These are phyloP conservation scores for Corylus heterophylla DNA, from an alignment of 306 rosid genomes.

Conservation along the genomic window DNA sequence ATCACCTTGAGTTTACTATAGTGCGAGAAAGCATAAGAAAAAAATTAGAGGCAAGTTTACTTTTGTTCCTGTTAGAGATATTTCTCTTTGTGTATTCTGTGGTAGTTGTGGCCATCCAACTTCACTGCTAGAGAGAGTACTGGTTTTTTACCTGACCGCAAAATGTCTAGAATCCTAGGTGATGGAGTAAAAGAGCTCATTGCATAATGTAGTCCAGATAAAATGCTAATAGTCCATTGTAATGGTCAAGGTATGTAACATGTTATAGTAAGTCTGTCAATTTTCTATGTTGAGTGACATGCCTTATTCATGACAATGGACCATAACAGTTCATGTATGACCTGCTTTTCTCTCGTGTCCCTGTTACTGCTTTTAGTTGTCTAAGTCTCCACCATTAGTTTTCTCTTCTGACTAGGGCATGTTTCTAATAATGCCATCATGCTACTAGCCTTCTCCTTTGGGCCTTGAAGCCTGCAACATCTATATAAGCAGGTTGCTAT, in stretches of 20 bases:
- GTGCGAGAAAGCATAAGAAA: conserved; percentile 79
- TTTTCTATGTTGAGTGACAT: not conserved
- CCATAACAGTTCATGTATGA: not conserved
- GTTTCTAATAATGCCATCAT: not conserved
- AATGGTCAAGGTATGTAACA: not conserved
- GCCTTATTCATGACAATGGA: not conserved
- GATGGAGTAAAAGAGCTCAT: not conserved
- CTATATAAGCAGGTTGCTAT: not conserved
- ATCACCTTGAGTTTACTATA: conserved; percentile 85
- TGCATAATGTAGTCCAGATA: not conserved
- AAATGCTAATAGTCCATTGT: not conserved
- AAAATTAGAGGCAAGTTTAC: conserved; percentile 75
- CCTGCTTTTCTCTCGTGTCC: not conserved
- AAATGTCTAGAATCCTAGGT: not conserved
- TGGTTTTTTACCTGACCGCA: too few species aligned
- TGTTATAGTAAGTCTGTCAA: not conserved
- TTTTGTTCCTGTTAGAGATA: not conserved
- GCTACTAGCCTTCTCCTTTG: not conserved
- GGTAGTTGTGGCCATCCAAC: conserved; percentile 9
- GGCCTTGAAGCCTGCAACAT: not conserved
- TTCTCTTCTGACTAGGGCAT: not conserved
- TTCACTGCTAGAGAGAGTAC: not conserved
- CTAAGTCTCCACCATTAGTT: not conserved
- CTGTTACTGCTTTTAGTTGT: not conserved
- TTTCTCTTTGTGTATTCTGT: conserved; percentile 7